phyloP scores from a whole-genome alignment of 1,284 basidiomycete genomes.

The Irpex sp. region DNA sequence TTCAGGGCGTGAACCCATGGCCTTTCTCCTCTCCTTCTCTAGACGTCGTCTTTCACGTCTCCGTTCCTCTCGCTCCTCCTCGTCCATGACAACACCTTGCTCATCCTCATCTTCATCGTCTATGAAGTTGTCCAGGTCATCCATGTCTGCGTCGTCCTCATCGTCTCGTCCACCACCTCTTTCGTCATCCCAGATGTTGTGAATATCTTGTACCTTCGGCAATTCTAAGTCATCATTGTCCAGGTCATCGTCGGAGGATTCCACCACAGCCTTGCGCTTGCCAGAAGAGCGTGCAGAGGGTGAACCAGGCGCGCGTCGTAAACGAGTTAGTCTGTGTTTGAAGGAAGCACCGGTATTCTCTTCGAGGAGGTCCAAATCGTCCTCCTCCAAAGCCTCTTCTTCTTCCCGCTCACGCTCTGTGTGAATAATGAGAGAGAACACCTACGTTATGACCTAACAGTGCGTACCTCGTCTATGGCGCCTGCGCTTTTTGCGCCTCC shows the following conservation, averaged over 20 bases:
- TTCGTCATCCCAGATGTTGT: slow-evolving; percentile 85
- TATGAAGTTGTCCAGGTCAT: slow-evolving; percentile 87
- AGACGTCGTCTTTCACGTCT: slow-evolving; percentile 63
- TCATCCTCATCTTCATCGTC: slow-evolving; percentile 89
- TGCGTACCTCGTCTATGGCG: slow-evolving; percentile 60
- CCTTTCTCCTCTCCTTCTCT: slow-evolving; percentile 62
- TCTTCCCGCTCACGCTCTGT: slow-evolving; percentile 37
- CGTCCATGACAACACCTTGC: slow-evolving; percentile 67
- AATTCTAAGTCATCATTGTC: slow-evolving; percentile 54
- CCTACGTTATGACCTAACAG: not conserved
- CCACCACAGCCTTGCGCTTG: slow-evolving; percentile 52
- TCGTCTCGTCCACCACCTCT: slow-evolving; percentile 54
- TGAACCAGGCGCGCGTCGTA: slow-evolving; percentile 72
- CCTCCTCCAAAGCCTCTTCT: slow-evolving; percentile 85
- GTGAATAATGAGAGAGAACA: slow-evolving; percentile 18
- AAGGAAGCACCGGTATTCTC: slow-evolving; percentile 89
- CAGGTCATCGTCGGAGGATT: slow-evolving; percentile 71
- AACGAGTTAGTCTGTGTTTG: slow-evolving; percentile 64
- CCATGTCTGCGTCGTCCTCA: slow-evolving; percentile 64
- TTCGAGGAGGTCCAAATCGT: slow-evolving; percentile 91
- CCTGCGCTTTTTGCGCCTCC: slow-evolving; percentile 54
- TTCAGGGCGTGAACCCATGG: slow-evolving; percentile 67
- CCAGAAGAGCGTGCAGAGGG: slow-evolving; percentile 59
- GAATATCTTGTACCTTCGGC: slow-evolving; percentile 64
- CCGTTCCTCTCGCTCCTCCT: slow-evolving; percentile 69